Base-by-base conservation (phyloP, 2,329 filamentous ascomycete genomes). In the Phialophora tarda region DNA sequence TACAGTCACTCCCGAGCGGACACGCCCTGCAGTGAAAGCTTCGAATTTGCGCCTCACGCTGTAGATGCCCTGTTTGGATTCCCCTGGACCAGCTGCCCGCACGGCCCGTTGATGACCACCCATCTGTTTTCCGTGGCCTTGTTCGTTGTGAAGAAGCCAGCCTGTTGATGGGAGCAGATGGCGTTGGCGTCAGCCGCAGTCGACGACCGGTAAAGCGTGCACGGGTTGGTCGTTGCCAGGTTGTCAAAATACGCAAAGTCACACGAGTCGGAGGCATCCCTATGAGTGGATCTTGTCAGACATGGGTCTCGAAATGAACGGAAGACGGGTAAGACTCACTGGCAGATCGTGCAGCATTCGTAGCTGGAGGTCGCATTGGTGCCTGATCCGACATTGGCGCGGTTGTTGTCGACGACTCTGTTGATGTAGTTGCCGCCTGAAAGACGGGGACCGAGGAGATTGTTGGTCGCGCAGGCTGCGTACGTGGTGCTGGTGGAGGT, bases 211-310 rank as follows among this genome's bases (percentile, higher is more conserved):
- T 44, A 44, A 7, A 44, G 17, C 17, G 38, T 44, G 38, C 38
- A 44, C 6, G n/a, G n/a, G 38, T 44, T 44, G 38, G 38, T 44
- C 14, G 38, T 44, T 7, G 38, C 38, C 6, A 21, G 2, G 34
- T 8, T 54, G 48, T 61, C 59, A 23, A 30, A 61, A n/a, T 54
- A 61, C 10, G 50, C 59, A 41, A 61, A 54, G 48, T 61, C 48
- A 32, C 59, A 61, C 10, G 32, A 26, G n/a, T 30, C 48, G 48
- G n/a, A n/a, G 3, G 38, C 38, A 8, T 44, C 38, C 38, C 38
- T 44, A 8, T 41, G 14, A 41, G 38, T 41, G 38, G 1, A 41
- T 4, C 17, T n/a, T n/a, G 38, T 41, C 5, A 41, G 38, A 6
- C 14, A 2, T 41, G 14, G 34, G 38, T 41, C 0, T 3, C 38